Percentiles rank a stretch among this genome's conserved stretches.
Conservation (phyloP, 2,329 filamentous ascomycete genomes). For the Didymella glomerata region DNA sequence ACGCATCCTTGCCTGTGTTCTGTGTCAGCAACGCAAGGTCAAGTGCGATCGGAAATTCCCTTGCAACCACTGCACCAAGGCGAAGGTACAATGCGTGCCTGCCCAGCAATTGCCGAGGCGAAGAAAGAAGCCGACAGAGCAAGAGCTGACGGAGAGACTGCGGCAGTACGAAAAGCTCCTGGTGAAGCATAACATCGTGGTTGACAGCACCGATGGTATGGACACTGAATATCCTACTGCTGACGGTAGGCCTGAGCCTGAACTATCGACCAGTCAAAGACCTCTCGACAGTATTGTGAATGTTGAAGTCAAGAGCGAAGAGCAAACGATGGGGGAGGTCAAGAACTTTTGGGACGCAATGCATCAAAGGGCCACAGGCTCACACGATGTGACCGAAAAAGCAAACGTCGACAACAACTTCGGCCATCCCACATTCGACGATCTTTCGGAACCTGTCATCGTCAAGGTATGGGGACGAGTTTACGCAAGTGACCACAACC, state of each 20-base stretch:
- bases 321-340: slow-evolving; percentile 6
- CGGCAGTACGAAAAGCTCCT: slow-evolving; percentile 73
- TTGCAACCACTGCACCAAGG: slow-evolving; percentile 45
- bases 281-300: neutral
- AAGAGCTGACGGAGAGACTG: slow-evolving; percentile 73
- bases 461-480: slow-evolving; percentile 57
- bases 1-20: slow-evolving; percentile 67
- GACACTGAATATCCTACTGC: neutral
- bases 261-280: neutral
- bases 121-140: slow-evolving; percentile 72
- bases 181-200: slow-evolving; percentile 71
- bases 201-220: slow-evolving; percentile 60
- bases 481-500: slow-evolving; percentile 55
- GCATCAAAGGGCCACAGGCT: slow-evolving; percentile 23
- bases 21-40: slow-evolving; percentile 68
- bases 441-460: slow-evolving; percentile 38
- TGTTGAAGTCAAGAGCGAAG: slow-evolving; percentile 18
- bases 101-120: slow-evolving; percentile 60
- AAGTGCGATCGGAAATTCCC: slow-evolving; percentile 52
- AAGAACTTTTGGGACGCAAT: slow-evolving; percentile 39
- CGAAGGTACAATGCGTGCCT: slow-evolving; percentile 49
- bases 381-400: slow-evolving; percentile 1
- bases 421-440: slow-evolving; percentile 19
- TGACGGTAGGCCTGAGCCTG: neutral
- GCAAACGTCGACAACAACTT: slow-evolving; percentile 7